Evolutionary conservation across 2,329 filamentous ascomycete species (phyloP), one percentile per base, ranked within the genome.

Genomic region (Ophiocordyceps sinensis): DNA sequence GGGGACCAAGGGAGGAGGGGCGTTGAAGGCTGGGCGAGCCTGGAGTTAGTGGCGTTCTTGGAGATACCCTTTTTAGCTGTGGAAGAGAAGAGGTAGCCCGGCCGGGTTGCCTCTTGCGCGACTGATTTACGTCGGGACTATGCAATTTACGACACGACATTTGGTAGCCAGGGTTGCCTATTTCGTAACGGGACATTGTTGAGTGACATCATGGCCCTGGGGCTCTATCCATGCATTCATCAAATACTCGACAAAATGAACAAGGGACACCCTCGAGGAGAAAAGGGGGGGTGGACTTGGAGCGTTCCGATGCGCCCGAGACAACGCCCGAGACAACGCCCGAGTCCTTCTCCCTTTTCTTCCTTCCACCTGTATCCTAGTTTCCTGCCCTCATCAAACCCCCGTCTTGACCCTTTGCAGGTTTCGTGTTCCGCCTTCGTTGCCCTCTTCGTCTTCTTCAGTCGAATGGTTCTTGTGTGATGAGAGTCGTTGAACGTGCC

Each of bases 191-290:
- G 23, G 5, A 26, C 6, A 9, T 26, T 26, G 23, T 7, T 26
- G 23, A 26, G 9, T 26, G 23, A 7, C 23, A 26, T 51, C 47
- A 48, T 48, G 39, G 44, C 44, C 40, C 43, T 43, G 28, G 38
- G 45, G 46, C 44, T 50, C 47, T 49, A 49, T 51, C 49, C 49
- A 49, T 52, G 43, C 43, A 50, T 44, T 49, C 48, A 43, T 48
- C 39, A 49, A 41, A 34, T 46, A 45, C 44, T 47, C 40, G 42
- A 43, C 36, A 41, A 39, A 42, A 40, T n/a, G 32, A 17, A 35
- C 10, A n/a, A n/a, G 32, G 32, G n/a, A n/a, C 14, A n/a, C 19
- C 19, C 19, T 19, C 19, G 19, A 19, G 19, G 19, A 19, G 19
- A 19, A 19, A 3, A 3, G 19, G 19, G 19, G 19, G 19, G 19